Base-by-base conservation (phyloP, 2,329 filamentous ascomycete genomes). In the Pseudovirgaria hyperparasitica region DNA sequence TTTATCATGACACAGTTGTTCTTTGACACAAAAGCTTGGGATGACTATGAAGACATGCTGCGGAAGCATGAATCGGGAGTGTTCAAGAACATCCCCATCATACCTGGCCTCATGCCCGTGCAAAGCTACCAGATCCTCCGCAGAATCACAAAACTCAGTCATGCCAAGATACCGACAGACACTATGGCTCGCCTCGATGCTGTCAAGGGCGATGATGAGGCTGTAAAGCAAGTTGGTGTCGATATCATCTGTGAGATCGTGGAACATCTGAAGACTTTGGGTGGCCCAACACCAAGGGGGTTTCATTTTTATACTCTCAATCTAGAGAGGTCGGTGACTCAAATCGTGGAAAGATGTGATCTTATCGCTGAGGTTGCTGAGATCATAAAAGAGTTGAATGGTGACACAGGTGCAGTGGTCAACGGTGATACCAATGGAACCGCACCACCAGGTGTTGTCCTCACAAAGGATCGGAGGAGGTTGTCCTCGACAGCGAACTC, bases 1-100 rank as follows among this genome's bases (percentile, higher is more conserved):
- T 98, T 98, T 48, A 80, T 98, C 55, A 93, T 98, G 82, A 96
- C 90, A 1, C 90, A 98, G 54, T 67, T 98, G 6, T 96, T 94
- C 56, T 98, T 93, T 54, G 85, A 96, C 48, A 69, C 85, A 14
- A 66, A 80, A 4, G 82, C 82, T 11, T 98, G 92, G 49, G 69
- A 76, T 29, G 63, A 63, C 18, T 96, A 92, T 46, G 87, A 96
- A 58, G 67, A 62, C 37, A 70, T 66, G 26, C 54, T 98, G 39
- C 66, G 85, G 33, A 70, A 76, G 28, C 84, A 98, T 45, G 72
- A 82, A 25, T 92, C 82, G 45, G 84, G 84, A 4, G 68, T 70
- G 3, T 94, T 98, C 59, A 82, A 81, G 56, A 72, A 70, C 3
- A 80, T 94, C 14, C 79, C 82, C 5, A 92, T 98, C 40, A 81